Conservation (phyloP, 2,329 filamentous ascomycete species). For the Exophiala sideris region DNA sequence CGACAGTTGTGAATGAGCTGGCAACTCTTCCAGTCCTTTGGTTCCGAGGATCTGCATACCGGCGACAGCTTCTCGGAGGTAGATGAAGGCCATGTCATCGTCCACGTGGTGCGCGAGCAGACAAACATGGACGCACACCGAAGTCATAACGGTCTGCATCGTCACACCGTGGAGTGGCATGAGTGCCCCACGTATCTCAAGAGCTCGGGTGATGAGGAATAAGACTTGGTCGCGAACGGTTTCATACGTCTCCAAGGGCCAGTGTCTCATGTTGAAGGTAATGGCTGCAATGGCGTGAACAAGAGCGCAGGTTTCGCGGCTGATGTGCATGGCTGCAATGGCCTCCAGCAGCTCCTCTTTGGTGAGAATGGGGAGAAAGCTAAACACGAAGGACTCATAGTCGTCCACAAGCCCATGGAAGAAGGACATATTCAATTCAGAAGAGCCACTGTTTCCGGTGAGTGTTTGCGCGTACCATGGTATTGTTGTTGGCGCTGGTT, state of each 20-base stretch:
- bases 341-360: conserved; percentile 36
- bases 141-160: conserved; percentile 49
- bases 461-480: conserved; percentile 4
- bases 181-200: conserved; percentile 37
- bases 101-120: conserved; percentile 47
- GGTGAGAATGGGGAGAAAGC: conserved; percentile 47
- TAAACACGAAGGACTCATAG: conserved; percentile 46
- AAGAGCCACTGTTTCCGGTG: neutral
- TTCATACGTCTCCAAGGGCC: conserved; percentile 24
- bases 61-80: conserved; percentile 51
- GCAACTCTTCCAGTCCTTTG: conserved; percentile 33
- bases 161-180: conserved; percentile 40
- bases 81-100: conserved; percentile 49
- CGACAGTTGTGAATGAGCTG: conserved; percentile 26
- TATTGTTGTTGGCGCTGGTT: conserved; percentile 33
- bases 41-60: conserved; percentile 44
- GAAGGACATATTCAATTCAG: neutral
- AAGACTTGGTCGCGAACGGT: conserved; percentile 30
- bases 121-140: conserved; percentile 53
- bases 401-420: conserved; percentile 44
- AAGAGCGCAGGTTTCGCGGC: conserved; percentile 41
- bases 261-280: conserved; percentile 44
- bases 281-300: conserved; percentile 46
- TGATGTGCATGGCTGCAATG: conserved; percentile 35
- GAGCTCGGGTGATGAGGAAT: conserved; percentile 34